Evolutionary conservation across 345 rosid genomes (phyloP).

Genomic region (Clarkia xantiana): DNA sequence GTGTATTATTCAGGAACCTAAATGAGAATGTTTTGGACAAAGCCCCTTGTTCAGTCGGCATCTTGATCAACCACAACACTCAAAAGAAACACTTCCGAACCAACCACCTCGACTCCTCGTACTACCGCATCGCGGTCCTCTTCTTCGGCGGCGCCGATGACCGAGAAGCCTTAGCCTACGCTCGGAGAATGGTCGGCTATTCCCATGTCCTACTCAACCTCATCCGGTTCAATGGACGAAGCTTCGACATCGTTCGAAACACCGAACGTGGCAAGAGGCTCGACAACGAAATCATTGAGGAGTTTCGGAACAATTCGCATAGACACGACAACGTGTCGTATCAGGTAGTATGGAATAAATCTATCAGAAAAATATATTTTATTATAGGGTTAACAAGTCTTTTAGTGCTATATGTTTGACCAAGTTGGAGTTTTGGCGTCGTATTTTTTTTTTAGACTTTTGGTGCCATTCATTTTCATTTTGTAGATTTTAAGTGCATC

Average conservation of each 20-base stretch:
- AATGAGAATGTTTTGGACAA: constrained; percentile 33
- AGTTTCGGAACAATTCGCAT: constrained; percentile 4
- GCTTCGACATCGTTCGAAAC: not conserved
- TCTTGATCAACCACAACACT: constrained; percentile 26
- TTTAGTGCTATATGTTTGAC: no score
- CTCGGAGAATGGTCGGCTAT: constrained; percentile 13
- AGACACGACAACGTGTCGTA: not conserved
- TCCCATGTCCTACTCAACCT: constrained; percentile 10
- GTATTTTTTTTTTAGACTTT: no score
- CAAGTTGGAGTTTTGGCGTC: no score
- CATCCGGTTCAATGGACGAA: not conserved
- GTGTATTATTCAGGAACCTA: constrained; percentile 8
- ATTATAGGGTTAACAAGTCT: no score
- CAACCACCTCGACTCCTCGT: not conserved
- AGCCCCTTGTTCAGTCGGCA: constrained; percentile 41
- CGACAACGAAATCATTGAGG: constrained; percentile 8
- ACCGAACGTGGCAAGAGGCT: constrained; percentile 12
- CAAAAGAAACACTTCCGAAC: constrained; percentile 11
- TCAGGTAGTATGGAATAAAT: no score
- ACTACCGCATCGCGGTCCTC: constrained; percentile 24
- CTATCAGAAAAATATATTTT: no score
- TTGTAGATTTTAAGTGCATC: no score
- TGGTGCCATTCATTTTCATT: no score
- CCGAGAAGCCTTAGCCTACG: constrained; percentile 27
- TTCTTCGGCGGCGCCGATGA: constrained; percentile 30